Base-by-base conservation (phyloP, 441 rosid species). In the Arabidopsis hybrid region DNA sequence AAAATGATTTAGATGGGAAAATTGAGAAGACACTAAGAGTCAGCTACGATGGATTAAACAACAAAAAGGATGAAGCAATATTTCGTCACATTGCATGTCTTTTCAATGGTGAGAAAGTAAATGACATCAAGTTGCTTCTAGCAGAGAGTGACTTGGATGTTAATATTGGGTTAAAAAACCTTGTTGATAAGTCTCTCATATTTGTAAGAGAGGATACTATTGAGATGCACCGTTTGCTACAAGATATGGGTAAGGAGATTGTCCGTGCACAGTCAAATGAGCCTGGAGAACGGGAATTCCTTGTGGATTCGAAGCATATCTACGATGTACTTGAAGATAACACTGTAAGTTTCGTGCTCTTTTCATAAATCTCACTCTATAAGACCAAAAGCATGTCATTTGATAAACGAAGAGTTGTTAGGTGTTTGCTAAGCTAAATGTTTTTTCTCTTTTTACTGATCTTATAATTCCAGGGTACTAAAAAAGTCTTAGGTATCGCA, bases 61-160 rank as follows among this genome's bases (percentile, higher is more conserved):
- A 0, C 6, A 0, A 4, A 71, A 0, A 71, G 0, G 52, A 71
- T 9, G 0, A 50, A 51, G 17, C 8, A 0, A 1, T 71, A 32
- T 71, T 26, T 31, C 50, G 46, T 26, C 52, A 71, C 34, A 51
- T 71, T 0, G 75, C 68, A 5, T 71, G 75, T 29, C 4, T 71
- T 1, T 60, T 71, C n/a, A 49, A 29, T 6, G 8, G n/a, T 8
- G 10, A 1, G 6, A 2, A 14, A 8, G 9, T 8, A 0, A 0
- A 1, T n/a, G 0, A 50, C 9, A 29, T 71, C 17, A 61, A 60
- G 1, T 1, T 4, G 3, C 0, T 71, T 0, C 55, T 42, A 0
- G 63, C 16, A 4, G n/a, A 5, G 14, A 10, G 74, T 45, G 21
- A 40, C 14, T 45, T 69, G 31, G 5, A 16, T 45, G 38, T 57